phyloP scores from a whole-genome alignment of 2,329 filamentous ascomycete species.

The Sphaerulina musiva region DNA sequence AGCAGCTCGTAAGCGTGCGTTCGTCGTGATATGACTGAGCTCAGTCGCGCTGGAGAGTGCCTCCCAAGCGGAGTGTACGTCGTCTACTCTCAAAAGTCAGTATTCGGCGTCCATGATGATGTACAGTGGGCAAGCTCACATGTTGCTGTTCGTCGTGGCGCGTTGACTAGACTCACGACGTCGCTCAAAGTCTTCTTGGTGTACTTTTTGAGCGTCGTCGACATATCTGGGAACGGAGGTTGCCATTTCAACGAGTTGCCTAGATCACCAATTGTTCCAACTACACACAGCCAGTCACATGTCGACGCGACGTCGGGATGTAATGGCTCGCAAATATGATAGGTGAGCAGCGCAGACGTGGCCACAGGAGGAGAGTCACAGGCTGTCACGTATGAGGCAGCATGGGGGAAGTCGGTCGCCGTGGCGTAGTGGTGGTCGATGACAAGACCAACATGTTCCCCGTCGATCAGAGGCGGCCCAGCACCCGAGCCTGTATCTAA shows the following conservation, averaged over 20 bases:
- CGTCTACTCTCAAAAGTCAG: slow-evolving; percentile 29
- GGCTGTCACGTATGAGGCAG: slow-evolving; percentile 52
- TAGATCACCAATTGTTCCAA: slow-evolving; percentile 60
- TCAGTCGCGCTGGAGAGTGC: slow-evolving; percentile 48
- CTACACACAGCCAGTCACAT: slow-evolving; percentile 56
- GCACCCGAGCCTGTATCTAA: slow-evolving; percentile 59
- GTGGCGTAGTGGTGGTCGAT: slow-evolving; percentile 59
- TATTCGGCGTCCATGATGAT: neutral
- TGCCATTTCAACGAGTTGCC: slow-evolving; percentile 60
- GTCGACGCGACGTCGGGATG: slow-evolving; percentile 45
- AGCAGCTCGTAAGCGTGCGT: slow-evolving; percentile 48
- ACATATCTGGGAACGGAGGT: slow-evolving; percentile 61
- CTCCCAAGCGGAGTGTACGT: slow-evolving; percentile 56
- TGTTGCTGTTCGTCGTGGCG: slow-evolving; percentile 55
- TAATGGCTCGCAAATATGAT: slow-evolving; percentile 55
- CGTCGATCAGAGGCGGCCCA: slow-evolving; percentile 49
- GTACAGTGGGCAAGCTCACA: slow-evolving; percentile 28
- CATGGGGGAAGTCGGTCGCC: slow-evolving; percentile 53
- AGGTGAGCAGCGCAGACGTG: slow-evolving; percentile 58
- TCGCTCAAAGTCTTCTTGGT: slow-evolving; percentile 58
- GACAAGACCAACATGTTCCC: slow-evolving; percentile 48
- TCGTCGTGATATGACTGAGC: slow-evolving; percentile 48
- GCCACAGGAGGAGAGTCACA: slow-evolving; percentile 60
- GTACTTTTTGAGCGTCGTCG: slow-evolving; percentile 51
- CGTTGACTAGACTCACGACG: slow-evolving; percentile 59